These are phyloP conservation scores for Boletus pseudo-olivaceus DNA, from an alignment of 768 basidiomycete genomes.

Conservation along the genomic window DNA sequence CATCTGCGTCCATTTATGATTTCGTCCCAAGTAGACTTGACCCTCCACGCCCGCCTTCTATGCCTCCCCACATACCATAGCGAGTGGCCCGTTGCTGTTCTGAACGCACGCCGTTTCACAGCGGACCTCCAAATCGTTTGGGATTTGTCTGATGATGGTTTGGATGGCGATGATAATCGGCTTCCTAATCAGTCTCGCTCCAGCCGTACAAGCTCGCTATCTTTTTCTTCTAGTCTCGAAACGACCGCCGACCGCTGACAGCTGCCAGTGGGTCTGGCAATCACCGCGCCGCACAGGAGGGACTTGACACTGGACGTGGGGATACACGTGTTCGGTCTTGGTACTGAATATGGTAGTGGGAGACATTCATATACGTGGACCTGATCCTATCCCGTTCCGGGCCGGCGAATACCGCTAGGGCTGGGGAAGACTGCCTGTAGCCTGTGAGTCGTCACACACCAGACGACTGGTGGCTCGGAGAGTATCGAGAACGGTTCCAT, in stretches of 20 bases:
- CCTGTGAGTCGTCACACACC: not conserved
- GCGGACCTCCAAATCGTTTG: constrained; percentile 11
- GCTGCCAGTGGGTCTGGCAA: not conserved
- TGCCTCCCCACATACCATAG: not conserved
- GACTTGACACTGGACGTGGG: not conserved
- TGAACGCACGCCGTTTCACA: constrained; percentile 1
- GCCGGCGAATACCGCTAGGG: not conserved
- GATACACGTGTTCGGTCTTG: constrained; percentile 7
- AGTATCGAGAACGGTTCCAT: too few relatives aligned
- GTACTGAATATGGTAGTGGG: not conserved
- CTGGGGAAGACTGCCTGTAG: not conserved
- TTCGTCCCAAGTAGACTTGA: not conserved
- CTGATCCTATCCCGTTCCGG: constrained; percentile 10
- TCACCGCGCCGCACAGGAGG: not conserved
- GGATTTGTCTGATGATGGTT: constrained; percentile 23
- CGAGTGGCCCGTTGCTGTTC: constrained; percentile 3
- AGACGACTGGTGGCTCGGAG: not conserved
- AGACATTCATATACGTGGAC: not conserved
- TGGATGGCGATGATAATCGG: constrained; percentile 1
- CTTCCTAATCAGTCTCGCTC: not conserved
- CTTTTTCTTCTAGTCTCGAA: not conserved
- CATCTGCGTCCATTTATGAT: not conserved
- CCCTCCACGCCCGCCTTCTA: not conserved
- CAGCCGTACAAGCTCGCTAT: not conserved
- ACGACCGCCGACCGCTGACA: constrained; percentile 2